Conservation (phyloP, 495 filamentous ascomycete genomes). For the Penicillium egyptiacum region DNA sequence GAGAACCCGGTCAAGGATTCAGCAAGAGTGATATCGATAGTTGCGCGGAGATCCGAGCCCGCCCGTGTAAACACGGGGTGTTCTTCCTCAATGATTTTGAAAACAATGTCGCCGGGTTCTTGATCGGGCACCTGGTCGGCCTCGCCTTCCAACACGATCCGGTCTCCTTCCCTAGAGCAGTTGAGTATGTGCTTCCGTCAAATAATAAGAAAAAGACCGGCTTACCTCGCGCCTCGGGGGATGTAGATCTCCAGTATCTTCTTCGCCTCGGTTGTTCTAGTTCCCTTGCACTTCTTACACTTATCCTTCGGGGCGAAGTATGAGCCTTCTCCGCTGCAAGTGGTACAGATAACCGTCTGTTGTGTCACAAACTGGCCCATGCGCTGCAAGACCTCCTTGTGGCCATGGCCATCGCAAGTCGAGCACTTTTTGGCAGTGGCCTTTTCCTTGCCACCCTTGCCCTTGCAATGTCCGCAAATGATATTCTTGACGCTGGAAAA, state of each 20-base stretch:
- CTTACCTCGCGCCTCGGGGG: slow-evolving; percentile 73
- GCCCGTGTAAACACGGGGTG: slow-evolving; percentile 78
- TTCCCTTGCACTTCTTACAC: slow-evolving; percentile 98
- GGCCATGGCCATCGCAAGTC: slow-evolving; percentile 74
- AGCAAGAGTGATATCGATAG: slow-evolving; percentile 73
- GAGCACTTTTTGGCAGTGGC: slow-evolving; percentile 83
- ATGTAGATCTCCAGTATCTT: slow-evolving; percentile 97
- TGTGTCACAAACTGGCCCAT: slow-evolving; percentile 82
- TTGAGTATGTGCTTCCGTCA: slow-evolving; percentile 18
- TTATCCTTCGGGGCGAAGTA: slow-evolving; percentile 92
- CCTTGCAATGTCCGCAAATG: slow-evolving; percentile 82
- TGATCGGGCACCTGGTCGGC: slow-evolving; percentile 91
- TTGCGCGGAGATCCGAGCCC: slow-evolving; percentile 79
- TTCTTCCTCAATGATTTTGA: slow-evolving; percentile 76
- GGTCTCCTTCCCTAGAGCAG: slow-evolving; percentile 67
- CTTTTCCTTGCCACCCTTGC: slow-evolving; percentile 87
- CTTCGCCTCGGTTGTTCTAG: slow-evolving; percentile 73
- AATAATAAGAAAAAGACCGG: not conserved
- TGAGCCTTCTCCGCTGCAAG: slow-evolving; percentile 77
- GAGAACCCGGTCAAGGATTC: slow-evolving; percentile 89
- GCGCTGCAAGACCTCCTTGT: slow-evolving; percentile 67
- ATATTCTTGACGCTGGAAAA: slow-evolving; percentile 92
- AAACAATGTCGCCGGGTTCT: slow-evolving; percentile 90
- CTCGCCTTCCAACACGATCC: slow-evolving; percentile 88
- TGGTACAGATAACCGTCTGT: slow-evolving; percentile 67